Conservation (phyloP, 2,329 filamentous ascomycete genomes). For the Zymoseptoria brevis region DNA sequence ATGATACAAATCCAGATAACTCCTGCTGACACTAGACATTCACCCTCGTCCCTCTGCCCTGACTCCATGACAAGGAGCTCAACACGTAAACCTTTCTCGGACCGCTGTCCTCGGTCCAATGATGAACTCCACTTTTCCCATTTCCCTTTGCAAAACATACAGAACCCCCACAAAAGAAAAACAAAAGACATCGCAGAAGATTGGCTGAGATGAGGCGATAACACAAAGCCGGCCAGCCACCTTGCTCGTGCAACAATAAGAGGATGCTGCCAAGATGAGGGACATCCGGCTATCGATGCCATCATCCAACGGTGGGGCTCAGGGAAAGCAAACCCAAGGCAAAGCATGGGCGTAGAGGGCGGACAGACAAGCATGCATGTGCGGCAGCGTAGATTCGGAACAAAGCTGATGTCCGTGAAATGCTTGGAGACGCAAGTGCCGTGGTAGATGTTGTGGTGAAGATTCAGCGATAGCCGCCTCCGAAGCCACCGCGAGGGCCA, state of each 20-base stretch:
- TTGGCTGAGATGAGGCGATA: conserved; percentile 16
- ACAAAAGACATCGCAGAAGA: conserved; percentile 14
- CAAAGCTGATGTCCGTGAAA: conserved; percentile 9
- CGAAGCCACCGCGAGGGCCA: conserved; percentile 12
- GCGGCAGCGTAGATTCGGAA: conserved; percentile 16
- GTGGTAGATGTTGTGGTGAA: conserved; percentile 2
- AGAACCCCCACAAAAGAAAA: conserved; percentile 17
- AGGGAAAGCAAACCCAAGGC: conserved; percentile 10
- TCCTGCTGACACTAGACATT: not conserved
- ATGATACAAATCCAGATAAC: not conserved
- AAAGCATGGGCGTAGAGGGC: conserved; percentile 14
- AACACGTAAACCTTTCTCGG: not conserved
- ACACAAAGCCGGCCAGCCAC: conserved; percentile 15
- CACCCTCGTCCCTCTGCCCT: not conserved
- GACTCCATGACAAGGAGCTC: not conserved
- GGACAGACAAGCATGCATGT: conserved; percentile 16
- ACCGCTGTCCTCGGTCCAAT: not conserved
- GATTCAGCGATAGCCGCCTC: conserved; percentile 20
- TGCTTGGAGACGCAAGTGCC: not conserved
- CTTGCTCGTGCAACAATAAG: conserved; percentile 12
- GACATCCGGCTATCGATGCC: conserved; percentile 12
- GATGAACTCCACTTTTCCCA: not conserved
- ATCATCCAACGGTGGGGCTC: conserved; percentile 12
- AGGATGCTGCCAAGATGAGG: conserved; percentile 14
- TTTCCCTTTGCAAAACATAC: conserved; percentile 8